These are phyloP conservation scores for Capsicum pubescens DNA, from an alignment of 257 asterid genomes.

Conservation along the genomic window DNA sequence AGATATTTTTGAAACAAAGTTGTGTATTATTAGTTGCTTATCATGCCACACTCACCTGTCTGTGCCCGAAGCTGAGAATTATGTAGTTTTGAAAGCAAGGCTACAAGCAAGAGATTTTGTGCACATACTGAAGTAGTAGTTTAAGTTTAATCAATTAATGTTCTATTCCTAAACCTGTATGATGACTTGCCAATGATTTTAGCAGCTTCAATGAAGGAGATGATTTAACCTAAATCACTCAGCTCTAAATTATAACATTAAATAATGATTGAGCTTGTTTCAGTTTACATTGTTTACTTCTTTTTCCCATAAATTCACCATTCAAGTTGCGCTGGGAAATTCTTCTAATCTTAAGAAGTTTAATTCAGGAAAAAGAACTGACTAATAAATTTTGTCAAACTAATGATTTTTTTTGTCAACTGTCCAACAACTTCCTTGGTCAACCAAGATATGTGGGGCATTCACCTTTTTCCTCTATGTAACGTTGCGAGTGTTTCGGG, in stretches of 20 bases:
- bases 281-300: neutral
- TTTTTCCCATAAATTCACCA: neutral
- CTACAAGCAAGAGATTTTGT: neutral
- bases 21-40: slow-evolving; percentile 4
- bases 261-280: slow-evolving; percentile 14
- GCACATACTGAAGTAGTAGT: slow-evolving; percentile 7
- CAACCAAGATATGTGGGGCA: slow-evolving; percentile 16
- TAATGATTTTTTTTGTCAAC: slow-evolving; percentile 6
- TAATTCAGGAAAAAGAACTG: neutral
- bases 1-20: neutral
- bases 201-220: neutral
- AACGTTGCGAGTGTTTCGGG: neutral
- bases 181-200: neutral
- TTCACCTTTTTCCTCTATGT: neutral
- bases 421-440: neutral
- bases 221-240: neutral
- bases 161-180: slow-evolving; percentile 3
- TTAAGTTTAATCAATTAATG: slow-evolving; percentile 10
- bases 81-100: slow-evolving; percentile 12
- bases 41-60: neutral
- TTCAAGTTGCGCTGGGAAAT: neutral
- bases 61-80: slow-evolving; percentile 18
- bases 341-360: slow-evolving; percentile 6
- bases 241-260: neutral
- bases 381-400: neutral